A percentile compares a stretch with the other conserved stretches of the same genome.
phyloP scores from a whole-genome alignment of 768 basidiomycete species.

The Coprinopsis cinerea region DNA sequence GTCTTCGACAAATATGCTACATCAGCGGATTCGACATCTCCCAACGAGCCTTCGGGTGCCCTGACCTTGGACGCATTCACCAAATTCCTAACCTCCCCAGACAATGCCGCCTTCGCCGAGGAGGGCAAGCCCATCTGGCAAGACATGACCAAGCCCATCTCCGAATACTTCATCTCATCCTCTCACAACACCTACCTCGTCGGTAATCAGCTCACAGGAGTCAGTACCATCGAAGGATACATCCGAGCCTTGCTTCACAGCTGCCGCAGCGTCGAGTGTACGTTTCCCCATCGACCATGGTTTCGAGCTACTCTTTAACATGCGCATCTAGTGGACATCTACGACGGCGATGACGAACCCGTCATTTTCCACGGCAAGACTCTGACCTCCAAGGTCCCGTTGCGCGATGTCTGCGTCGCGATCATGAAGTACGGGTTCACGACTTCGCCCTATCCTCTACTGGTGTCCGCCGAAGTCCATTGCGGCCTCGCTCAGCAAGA shows the following conservation, averaged over 20 bases:
- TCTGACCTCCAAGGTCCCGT: constrained; percentile 74
- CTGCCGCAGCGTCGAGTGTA: constrained; percentile 92
- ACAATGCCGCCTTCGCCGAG: constrained; percentile 57
- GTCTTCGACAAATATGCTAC: constrained; percentile 30
- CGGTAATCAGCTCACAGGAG: constrained; percentile 81
- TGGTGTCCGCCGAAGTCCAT: constrained; percentile 92
- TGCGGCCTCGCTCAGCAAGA: constrained; percentile 78
- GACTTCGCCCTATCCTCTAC: constrained; percentile 84
- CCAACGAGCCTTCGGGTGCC: constrained; percentile 16
- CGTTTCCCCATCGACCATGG: too few relatives aligned
- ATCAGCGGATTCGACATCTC: constrained; percentile 5
- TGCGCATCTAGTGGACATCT: constrained; percentile 89
- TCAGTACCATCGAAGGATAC: constrained; percentile 88
- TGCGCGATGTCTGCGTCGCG: constrained; percentile 76
- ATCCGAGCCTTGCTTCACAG: constrained; percentile 85
- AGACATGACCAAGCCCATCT: constrained; percentile 85
- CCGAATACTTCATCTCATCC: constrained; percentile 86
- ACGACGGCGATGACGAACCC: constrained; percentile 81
- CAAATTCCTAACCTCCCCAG: constrained; percentile 72
- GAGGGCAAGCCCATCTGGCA: constrained; percentile 46
- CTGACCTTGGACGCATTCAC: constrained; percentile 64
- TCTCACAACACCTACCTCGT: constrained; percentile 91
- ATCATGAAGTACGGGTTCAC: constrained; percentile 88
- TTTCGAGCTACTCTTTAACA: too few relatives aligned
- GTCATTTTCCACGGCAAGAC: constrained; percentile 88